A percentile compares a stretch with the other conserved stretches of the same genome.
Evolutionary conservation across 2,329 filamentous ascomycete genomes (phyloP).

Genomic region (Chaetoscypha palmicola): DNA sequence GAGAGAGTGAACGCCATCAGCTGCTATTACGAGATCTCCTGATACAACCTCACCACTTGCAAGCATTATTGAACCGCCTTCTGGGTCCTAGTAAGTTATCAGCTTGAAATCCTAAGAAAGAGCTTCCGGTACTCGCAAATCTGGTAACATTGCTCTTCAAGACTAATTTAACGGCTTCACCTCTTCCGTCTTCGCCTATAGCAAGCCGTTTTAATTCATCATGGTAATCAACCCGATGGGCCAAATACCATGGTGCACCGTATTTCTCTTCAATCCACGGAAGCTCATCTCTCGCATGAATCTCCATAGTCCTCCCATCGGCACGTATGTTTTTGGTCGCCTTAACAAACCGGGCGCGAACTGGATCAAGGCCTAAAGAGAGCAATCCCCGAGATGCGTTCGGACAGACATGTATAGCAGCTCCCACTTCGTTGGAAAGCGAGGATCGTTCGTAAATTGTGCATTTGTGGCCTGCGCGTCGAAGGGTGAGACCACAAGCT

Average conservation of each 20-base stretch:
- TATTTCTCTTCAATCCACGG: constrained; percentile 37
- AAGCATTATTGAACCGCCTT: constrained; percentile 37
- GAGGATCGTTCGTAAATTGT: constrained; percentile 44
- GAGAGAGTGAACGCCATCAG: constrained; percentile 43
- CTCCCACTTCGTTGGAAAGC: constrained; percentile 49
- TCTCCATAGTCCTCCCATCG: constrained; percentile 31
- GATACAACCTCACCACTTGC: constrained; percentile 37
- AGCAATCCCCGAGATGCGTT: constrained; percentile 45
- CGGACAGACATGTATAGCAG: constrained; percentile 55
- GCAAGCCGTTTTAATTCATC: constrained; percentile 43
- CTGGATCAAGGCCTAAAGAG: constrained; percentile 35
- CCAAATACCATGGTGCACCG: constrained; percentile 40
- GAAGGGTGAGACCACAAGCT: constrained; percentile 40
- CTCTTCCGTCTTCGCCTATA: constrained; percentile 32
- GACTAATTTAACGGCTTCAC: constrained; percentile 29
- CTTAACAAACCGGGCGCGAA: constrained; percentile 8
- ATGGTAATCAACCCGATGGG: constrained; percentile 48
- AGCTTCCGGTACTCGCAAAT: not conserved
- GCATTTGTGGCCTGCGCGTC: constrained; percentile 19
- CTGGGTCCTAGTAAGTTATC: constrained; percentile 36
- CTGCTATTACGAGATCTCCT: constrained; percentile 46
- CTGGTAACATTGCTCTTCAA: too few species aligned
- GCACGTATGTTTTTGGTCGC: not conserved
- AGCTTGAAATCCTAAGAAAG: constrained; percentile 36
- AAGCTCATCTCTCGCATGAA: constrained; percentile 33